These are phyloP conservation scores for Eutrema heterophyllum DNA, from an alignment of 345 rosid genomes.

Conservation along the genomic window DNA sequence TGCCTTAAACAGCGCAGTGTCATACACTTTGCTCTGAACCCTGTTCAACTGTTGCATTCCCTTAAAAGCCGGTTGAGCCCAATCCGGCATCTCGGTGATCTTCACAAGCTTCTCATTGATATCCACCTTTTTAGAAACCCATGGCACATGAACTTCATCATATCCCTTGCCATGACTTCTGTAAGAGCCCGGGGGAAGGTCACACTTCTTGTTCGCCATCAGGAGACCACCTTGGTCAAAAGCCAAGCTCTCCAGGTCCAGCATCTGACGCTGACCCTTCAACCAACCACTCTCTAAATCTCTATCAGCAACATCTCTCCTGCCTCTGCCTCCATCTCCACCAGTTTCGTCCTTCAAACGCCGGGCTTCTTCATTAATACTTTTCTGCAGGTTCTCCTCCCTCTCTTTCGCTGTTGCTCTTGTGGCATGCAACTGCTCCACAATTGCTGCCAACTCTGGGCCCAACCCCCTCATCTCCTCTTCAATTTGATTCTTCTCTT, in stretches of 20 bases:
- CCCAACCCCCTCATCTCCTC: conserved; percentile 76
- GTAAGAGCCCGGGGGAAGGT: conserved; percentile 74
- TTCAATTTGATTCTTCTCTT: conserved; percentile 73
- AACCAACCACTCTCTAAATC: conserved; percentile 74
- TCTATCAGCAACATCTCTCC: conserved; percentile 59
- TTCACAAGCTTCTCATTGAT: conserved; percentile 67
- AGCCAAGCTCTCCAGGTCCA: conserved; percentile 73
- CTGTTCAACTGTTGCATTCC: conserved; percentile 92
- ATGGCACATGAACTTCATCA: conserved; percentile 96
- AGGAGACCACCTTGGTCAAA: conserved; percentile 86
- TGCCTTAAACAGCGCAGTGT: conserved; percentile 69
- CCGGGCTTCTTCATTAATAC: conserved; percentile 93
- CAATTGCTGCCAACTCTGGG: conserved; percentile 63
- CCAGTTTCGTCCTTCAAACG: conserved; percentile 74
- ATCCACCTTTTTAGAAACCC: conserved; percentile 56
- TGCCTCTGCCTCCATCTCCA: conserved; percentile 58
- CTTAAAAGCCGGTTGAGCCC: conserved; percentile 95
- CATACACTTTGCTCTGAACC: conserved; percentile 87
- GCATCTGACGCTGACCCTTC: conserved; percentile 79
- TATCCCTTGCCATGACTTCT: conserved; percentile 65
- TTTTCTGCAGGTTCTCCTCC: conserved; percentile 85
- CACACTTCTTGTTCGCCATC: conserved; percentile 85
- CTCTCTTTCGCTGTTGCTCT: conserved; percentile 96
- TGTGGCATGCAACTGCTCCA: conserved; percentile 92
- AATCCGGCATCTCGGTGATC: conserved; percentile 77